Evolutionary conservation across 495 filamentous ascomycete genomes (phyloP).

Genomic region (Oidiodendron maius): DNA sequence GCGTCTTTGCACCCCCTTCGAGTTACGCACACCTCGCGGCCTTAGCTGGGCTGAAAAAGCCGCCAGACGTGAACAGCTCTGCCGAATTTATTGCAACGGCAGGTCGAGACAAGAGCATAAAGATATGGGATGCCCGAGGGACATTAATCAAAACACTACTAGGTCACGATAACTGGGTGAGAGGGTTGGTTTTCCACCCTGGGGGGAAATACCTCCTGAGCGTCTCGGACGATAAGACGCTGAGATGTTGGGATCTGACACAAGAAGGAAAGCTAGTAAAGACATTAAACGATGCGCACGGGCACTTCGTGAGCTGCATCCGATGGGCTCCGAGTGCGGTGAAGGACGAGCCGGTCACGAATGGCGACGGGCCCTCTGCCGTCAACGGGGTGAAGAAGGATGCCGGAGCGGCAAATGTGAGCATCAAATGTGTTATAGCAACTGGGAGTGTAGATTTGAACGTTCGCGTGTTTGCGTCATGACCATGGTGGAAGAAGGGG

Average conservation of each 20-base stretch:
- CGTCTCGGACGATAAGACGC: constrained; percentile 82
- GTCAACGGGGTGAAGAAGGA: constrained; percentile 48
- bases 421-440: constrained; percentile 54
- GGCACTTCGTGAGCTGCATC: constrained; percentile 81
- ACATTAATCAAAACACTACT: constrained; percentile 80
- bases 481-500: constrained; percentile 6
- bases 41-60: constrained; percentile 79
- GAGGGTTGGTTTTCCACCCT: constrained; percentile 82
- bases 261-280: constrained; percentile 91
- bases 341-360: constrained; percentile 44
- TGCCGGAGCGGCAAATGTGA: constrained; percentile 25
- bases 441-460: constrained; percentile 58
- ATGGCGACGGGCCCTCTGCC: constrained; percentile 40
- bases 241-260: constrained; percentile 90
- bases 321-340: constrained; percentile 82
- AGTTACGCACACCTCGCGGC: constrained; percentile 70
- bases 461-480: constrained; percentile 51
- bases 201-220: constrained; percentile 89
- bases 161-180: constrained; percentile 97
- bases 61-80: constrained; percentile 63
- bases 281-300: constrained; percentile 71
- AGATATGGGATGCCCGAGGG: constrained; percentile 83
- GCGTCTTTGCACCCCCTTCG: constrained; percentile 76
- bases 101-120: constrained; percentile 84
- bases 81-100: constrained; percentile 92